Evolutionary conservation across 2,329 filamentous ascomycete genomes (phyloP), one percentile per base, ranked within the genome.

Genomic region (Thyridium curvatum): DNA sequence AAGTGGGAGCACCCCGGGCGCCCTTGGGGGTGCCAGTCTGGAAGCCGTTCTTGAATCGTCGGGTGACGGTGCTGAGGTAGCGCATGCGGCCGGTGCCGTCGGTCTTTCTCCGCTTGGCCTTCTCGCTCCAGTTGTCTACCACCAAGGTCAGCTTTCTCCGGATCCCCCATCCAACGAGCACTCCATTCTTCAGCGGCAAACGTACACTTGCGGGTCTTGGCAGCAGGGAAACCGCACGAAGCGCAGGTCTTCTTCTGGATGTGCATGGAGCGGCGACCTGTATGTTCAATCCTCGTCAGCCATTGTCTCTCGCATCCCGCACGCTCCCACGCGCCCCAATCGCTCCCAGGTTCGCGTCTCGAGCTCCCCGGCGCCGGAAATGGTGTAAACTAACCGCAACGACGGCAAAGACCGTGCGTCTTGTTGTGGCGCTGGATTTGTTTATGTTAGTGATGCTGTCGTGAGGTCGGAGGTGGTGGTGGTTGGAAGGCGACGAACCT

Each of bases 71-170:
- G 80, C 94, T 94, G 68, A 98, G 80, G 76, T 90, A 87, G 66
- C 88, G 82, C 84, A 90, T 93, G 71, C 93, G 87, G 70, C 93
- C 93, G 64, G 88, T 91, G 62, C 93, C 93, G 67, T 86, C 91
- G 65, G 91, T 96, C 90, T 96, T 97, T 85, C 93, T 94, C 72
- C 93, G 81, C 88, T 97, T 97, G 61, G 90, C 91, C 86, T 98
- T 98, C 82, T 97, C 91, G 71, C 86, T 82, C 93, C 93, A 98
- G 86, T 98, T 96, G 84, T 84, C 91, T 97, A 65, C 66, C 8
- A n/a, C 16, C 8, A 17, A 12, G 32, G 32, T 34, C 18, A 34
- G 32, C 34, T 39, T 21, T 42, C 26, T 16, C n/a, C 16, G 10
- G 21, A 26, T 26, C 21, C 21, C 10, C 10, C 21, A 26, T 26